Evolutionary conservation across 1,139 yeast genomes (phyloP), one percentile per base, ranked within the genome.

Genomic region (Debaryomyces sp.): DNA sequence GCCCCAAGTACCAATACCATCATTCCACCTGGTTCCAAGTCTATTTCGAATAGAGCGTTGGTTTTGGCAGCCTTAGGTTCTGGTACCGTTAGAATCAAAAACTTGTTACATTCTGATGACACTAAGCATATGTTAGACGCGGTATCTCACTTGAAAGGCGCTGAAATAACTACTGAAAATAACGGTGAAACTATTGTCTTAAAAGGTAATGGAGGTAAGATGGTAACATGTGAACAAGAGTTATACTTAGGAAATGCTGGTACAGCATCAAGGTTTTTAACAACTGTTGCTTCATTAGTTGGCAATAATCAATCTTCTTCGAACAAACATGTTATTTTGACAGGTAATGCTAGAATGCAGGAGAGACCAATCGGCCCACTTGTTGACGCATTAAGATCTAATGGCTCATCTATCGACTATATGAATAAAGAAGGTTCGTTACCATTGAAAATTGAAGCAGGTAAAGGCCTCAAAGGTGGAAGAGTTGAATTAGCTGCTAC

Each of bases 281-380:
- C 98, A 3, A 83, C 97, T 1, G 92, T 94, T 33, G 97, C 96
- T 12, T 81, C 97, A 17, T 75, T 94, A 49, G 96, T 89, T 6
- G 70, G 67, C 4, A 49, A 60, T 32, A 72, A 77, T 47, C 30
- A 63, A 5, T 45, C 55, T 9, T 64, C 83, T 2, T 66, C 72
- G n/a, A 62, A 64, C 8, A 63, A 69, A 4, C 66, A 73, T 50
- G 84, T 91, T 36, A 70, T 84, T 10, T 77, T 95, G 55, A 94
- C 98, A 4, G 99, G 99, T 59, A 94, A 94, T 65, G 86, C 90
- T 39, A 83, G 99, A 69, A 94, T 94, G 99, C 96, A 94, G 70
- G 96, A 92, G 67, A 82, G 99, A 62, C 99, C 99, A 27, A 90
- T 90, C 60, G 98, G 97, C 26, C 97, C 99, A 5, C 78, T 94